Conservation (phyloP, 176 grass and related monocot genomes). For the Triticum monococcum region DNA sequence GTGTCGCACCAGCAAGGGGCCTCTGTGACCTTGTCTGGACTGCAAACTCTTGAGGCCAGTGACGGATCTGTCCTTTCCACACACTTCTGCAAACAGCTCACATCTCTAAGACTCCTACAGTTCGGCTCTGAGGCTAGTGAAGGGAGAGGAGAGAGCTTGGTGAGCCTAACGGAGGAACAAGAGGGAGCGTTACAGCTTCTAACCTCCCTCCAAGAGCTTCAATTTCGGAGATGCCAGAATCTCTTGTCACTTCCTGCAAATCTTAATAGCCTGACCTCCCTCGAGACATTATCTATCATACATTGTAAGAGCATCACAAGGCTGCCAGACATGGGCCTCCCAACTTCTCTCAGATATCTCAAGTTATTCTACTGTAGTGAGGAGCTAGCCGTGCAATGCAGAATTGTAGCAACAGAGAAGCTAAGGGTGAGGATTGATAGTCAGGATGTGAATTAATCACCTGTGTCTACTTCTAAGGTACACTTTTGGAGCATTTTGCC, state of each 20-base stretch:
- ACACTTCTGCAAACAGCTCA: slow-evolving; percentile 11
- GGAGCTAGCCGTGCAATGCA: neutral
- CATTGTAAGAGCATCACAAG: neutral
- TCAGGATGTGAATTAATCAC: too few relatives aligned
- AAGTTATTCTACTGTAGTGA: rapidly evolving
- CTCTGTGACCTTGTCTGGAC: neutral
- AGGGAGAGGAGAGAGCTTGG: neutral
- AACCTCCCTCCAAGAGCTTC: neutral
- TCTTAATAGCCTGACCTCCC: neutral
- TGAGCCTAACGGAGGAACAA: slow-evolving; percentile 11
- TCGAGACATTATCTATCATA: rapidly evolving
- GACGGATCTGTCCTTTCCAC: neutral
- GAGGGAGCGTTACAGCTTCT: slow-evolving; percentile 10
- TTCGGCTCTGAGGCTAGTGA: rapidly evolving
- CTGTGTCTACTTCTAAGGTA: neutral
- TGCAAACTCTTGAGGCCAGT: neutral
- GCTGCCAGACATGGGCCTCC: slow-evolving; percentile 13
- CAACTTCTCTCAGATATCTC: neutral
- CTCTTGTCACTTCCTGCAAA: slow-evolving; percentile 15
- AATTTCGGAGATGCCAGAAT: rapidly evolving
- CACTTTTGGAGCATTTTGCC: neutral
- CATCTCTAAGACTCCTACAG: neutral
- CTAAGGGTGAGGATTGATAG: neutral
- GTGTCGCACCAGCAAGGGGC: neutral
- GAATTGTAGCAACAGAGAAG: neutral